Evolutionary conservation across 305 asterid species (phyloP).

Genomic region (Ilex paraguariensis): DNA sequence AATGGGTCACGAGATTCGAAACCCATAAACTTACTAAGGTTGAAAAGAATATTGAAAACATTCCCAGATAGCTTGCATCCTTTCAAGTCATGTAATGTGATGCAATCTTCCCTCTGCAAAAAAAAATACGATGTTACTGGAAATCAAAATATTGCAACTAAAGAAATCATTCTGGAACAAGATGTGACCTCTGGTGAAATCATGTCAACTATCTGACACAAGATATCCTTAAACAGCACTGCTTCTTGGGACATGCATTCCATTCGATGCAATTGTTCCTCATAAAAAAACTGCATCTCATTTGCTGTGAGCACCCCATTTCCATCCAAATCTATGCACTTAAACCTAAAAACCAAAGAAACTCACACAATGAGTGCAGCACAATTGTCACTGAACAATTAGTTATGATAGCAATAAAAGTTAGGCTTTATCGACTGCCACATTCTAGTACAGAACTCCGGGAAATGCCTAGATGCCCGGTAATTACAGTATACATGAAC

Average conservation of each 20-base stretch:
- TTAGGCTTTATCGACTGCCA: too few species aligned
- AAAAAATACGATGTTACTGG: too few species aligned
- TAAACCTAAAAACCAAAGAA: conserved; percentile 55
- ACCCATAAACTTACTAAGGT: conserved; percentile 99
- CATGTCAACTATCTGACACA: conserved; percentile 99
- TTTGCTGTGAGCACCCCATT: conserved; percentile 88
- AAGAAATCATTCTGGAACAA: conserved; percentile 11
- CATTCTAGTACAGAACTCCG: too few species aligned
- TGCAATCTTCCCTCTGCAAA: conserved; percentile 78
- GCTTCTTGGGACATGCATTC: conserved; percentile 99
- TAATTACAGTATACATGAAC: too few species aligned
- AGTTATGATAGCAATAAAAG: too few species aligned
- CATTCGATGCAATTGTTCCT: conserved; percentile 99
- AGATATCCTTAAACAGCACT: conserved; percentile 96
- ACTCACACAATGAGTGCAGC: too few species aligned
- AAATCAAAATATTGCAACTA: background rate
- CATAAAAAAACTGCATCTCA: conserved; percentile 97
- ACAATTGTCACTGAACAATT: too few species aligned
- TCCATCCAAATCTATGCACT: conserved; percentile 98
- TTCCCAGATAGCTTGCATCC: conserved; percentile 88
- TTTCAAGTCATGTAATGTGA: conserved; percentile 72
- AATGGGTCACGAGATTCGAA: conserved; percentile 98
- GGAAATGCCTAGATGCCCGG: too few species aligned
- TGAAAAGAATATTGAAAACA: conserved; percentile 86
- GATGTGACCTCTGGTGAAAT: conserved; percentile 75